Conservation (phyloP, 140 eudicot species). For the Flaveria floridana region DNA sequence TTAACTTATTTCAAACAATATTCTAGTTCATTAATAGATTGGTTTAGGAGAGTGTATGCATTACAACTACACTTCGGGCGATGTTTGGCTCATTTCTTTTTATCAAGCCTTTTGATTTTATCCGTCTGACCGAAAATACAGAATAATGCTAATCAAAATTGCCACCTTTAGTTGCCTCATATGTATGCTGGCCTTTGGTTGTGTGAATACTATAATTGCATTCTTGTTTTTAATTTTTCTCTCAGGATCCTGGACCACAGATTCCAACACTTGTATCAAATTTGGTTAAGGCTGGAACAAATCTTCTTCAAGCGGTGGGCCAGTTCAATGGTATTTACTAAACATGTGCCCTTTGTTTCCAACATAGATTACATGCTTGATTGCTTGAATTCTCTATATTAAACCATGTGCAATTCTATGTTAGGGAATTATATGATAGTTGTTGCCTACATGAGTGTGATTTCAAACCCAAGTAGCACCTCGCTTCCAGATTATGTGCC, state of each 20-base stretch:
- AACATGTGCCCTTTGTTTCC: neutral
- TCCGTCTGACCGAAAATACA: neutral
- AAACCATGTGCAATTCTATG: conserved; percentile 21
- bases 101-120: neutral
- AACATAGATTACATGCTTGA: neutral
- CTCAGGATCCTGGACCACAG: conserved; percentile 85
- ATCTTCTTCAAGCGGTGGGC: conserved; percentile 90
- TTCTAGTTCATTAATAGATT: neutral
- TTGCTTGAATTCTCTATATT: conserved; percentile 15
- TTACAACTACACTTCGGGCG: neutral
- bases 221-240: conserved; percentile 2
- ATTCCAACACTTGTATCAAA: conserved; percentile 55
- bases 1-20: neutral
- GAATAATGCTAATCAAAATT: neutral
- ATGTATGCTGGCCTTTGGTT: conserved; percentile 15
- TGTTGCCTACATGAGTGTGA: conserved; percentile 66
- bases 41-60: neutral
- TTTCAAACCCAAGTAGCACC: conserved; percentile 39
- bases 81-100: neutral
- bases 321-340: conserved; percentile 57
- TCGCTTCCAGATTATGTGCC: conserved; percentile 52
- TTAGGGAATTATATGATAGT: conserved; percentile 67
- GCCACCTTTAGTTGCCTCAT: neutral
- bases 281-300: conserved; percentile 62
- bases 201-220: neutral